A percentile compares a stretch with the other conserved stretches of the same genome.
These are phyloP conservation scores for Schrenkiella parvula DNA, from an alignment of 345 rosid genomes.

Conservation along the genomic window DNA sequence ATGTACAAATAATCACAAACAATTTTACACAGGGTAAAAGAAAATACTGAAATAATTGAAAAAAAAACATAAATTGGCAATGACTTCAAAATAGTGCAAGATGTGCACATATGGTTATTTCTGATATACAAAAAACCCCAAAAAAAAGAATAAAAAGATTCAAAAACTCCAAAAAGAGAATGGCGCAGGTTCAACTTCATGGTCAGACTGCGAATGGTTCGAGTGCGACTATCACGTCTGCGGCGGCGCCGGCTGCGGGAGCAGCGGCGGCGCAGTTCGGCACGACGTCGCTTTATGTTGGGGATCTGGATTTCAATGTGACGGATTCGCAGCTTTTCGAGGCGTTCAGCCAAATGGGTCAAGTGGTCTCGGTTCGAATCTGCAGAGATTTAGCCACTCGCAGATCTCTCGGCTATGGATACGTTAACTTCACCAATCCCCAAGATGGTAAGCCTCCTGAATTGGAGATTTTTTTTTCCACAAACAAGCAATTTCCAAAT, in stretches of 20 bases:
- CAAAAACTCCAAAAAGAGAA: slow-evolving; percentile 23
- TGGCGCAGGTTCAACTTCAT: slow-evolving; percentile 67
- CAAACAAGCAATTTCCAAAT: not conserved
- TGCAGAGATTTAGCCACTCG: slow-evolving; percentile 74
- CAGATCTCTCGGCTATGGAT: slow-evolving; percentile 87
- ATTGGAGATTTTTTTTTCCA: not conserved
- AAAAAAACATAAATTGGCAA: too few relatives aligned
- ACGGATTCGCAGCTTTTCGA: slow-evolving; percentile 88
- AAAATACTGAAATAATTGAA: too few relatives aligned
- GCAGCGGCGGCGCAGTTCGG: slow-evolving; percentile 40
- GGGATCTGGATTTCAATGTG: slow-evolving; percentile 78
- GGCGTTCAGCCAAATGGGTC: slow-evolving; percentile 76
- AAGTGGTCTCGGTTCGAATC: slow-evolving; percentile 76
- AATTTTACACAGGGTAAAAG: too few relatives aligned
- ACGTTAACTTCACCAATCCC: slow-evolving; percentile 72
- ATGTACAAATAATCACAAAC: too few relatives aligned
- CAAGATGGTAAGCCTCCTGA: slow-evolving; percentile 50
- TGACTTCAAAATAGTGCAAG: too few relatives aligned
- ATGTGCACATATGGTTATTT: too few relatives aligned
- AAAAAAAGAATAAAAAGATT: slow-evolving; percentile 5
- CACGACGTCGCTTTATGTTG: slow-evolving; percentile 84
- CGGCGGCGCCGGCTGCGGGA: not conserved
- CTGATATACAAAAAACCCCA: too few relatives aligned
- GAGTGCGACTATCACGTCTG: slow-evolving; percentile 9
- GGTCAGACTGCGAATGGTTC: slow-evolving; percentile 34